These are phyloP conservation scores for Lachnellula hyalina DNA, from an alignment of 2,329 filamentous ascomycete species.

Conservation along the genomic window DNA sequence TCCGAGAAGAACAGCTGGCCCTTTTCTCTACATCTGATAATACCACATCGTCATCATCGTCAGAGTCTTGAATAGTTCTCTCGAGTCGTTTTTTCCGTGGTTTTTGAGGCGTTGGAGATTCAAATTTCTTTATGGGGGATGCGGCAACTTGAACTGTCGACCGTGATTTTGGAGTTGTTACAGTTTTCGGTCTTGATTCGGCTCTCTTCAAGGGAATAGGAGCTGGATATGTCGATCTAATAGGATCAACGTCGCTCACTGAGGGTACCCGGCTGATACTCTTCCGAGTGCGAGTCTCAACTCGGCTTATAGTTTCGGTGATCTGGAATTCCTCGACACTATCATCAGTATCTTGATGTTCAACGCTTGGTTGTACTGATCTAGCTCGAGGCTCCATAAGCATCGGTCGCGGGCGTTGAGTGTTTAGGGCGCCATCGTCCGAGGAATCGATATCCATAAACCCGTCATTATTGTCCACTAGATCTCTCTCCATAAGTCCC, in stretches of 20 bases:
- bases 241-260: slow-evolving; percentile 1
- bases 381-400: neutral
- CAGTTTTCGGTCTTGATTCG: neutral
- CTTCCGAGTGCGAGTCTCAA: slow-evolving; percentile 24
- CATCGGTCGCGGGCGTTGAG: slow-evolving; percentile 1
- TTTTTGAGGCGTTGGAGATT: slow-evolving; percentile 15
- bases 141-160: slow-evolving; percentile 21
- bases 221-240: neutral
- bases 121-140: slow-evolving; percentile 17
- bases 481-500: neutral
- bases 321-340: slow-evolving; percentile 18
- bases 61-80: slow-evolving; percentile 28
- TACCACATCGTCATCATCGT: slow-evolving; percentile 29
- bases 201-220: neutral
- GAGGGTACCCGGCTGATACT: slow-evolving; percentile 23
- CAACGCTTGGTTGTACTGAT: slow-evolving; percentile 12
- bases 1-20: slow-evolving; percentile 13
- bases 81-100: slow-evolving; percentile 7
- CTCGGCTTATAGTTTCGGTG: slow-evolving; percentile 24
- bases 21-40: slow-evolving; percentile 16
- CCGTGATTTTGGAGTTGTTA: neutral
- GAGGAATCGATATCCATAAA: slow-evolving; percentile 32
- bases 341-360: slow-evolving; percentile 6
- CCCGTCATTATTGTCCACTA: slow-evolving; percentile 13
- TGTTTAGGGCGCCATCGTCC: slow-evolving; percentile 1